phyloP scores from a whole-genome alignment of 192 early-diverging fungal genomes.

The Jimgerdemannia flammicorona region DNA sequence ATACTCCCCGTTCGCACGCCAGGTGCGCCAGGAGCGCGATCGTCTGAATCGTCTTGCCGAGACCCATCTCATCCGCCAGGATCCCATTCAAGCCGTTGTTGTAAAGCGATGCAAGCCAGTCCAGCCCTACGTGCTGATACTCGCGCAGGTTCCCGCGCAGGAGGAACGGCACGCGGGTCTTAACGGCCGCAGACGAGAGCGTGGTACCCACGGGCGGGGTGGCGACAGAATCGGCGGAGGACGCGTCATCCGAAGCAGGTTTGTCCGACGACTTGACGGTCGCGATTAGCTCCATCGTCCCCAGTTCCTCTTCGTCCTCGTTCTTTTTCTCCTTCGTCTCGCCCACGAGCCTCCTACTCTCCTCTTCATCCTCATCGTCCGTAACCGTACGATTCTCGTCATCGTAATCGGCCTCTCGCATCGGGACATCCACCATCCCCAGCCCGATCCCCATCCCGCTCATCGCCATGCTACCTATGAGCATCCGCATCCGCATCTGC shows the following conservation, averaged over 20 bases:
- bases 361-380: conserved; percentile 18
- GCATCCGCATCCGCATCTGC: neutral
- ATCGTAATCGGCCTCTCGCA: neutral
- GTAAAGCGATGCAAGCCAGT: conserved; percentile 88
- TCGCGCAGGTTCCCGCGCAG: conserved; percentile 70
- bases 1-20: conserved; percentile 55
- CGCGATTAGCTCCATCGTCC: neutral
- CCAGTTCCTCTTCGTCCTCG: neutral
- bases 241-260: neutral
- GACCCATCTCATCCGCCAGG: conserved; percentile 66
- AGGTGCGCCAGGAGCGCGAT: conserved; percentile 65
- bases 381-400: conserved; percentile 31
- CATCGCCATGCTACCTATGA: neutral
- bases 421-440: neutral
- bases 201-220: conserved; percentile 23
- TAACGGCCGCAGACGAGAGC: conserved; percentile 37
- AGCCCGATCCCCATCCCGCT: neutral
- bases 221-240: neutral
- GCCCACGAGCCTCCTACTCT: neutral
- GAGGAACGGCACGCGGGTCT: conserved; percentile 54
- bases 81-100: conserved; percentile 78
- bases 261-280: neutral
- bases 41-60: conserved; percentile 64
- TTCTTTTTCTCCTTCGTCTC: conserved; percentile 7
- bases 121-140: conserved; percentile 88